Evolutionary conservation across 495 filamentous ascomycete species (phyloP).

Genomic region (Aspergillus incahuasiensis): DNA sequence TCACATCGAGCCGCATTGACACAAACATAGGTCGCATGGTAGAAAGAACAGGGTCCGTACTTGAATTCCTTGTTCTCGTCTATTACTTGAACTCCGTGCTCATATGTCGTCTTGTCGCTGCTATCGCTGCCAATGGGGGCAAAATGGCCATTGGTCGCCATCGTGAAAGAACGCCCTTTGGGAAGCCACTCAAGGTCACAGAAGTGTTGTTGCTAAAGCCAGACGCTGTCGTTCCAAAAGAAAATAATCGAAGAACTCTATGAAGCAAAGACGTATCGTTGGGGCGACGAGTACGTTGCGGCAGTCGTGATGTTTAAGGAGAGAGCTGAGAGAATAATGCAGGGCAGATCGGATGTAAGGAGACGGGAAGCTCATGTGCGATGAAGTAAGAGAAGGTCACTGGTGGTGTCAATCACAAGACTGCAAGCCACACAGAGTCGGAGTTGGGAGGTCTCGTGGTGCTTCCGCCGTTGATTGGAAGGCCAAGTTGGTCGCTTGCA

Average conservation of each 20-base stretch:
- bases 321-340: slow-evolving; percentile 9
- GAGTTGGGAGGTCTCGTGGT: slow-evolving; percentile 2
- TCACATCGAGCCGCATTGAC: neutral
- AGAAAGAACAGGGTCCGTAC: slow-evolving; percentile 44
- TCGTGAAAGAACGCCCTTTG: slow-evolving; percentile 51
- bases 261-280: neutral
- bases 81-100: slow-evolving; percentile 94
- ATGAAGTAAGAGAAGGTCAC: slow-evolving; percentile 13
- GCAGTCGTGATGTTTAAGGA: slow-evolving; percentile 15
- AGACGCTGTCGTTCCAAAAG: neutral
- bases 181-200: slow-evolving; percentile 19
- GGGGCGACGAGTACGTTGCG: slow-evolving; percentile 16
- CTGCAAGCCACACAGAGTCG: slow-evolving; percentile 1
- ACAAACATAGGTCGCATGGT: neutral
- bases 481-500: slow-evolving; percentile 4
- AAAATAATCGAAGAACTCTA: neutral
- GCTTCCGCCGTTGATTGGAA: slow-evolving; percentile 16
- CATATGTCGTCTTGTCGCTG: slow-evolving; percentile 61
- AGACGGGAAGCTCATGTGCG: slow-evolving; percentile 2
- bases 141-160: slow-evolving; percentile 87
- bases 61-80: slow-evolving; percentile 96
- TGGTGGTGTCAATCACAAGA: slow-evolving; percentile 21
- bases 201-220: neutral
- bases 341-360: slow-evolving; percentile 9
- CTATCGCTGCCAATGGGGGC: slow-evolving; percentile 65